Conservation (phyloP, 768 basidiomycete genomes). For the Cystofilobasidium capitatum region DNA sequence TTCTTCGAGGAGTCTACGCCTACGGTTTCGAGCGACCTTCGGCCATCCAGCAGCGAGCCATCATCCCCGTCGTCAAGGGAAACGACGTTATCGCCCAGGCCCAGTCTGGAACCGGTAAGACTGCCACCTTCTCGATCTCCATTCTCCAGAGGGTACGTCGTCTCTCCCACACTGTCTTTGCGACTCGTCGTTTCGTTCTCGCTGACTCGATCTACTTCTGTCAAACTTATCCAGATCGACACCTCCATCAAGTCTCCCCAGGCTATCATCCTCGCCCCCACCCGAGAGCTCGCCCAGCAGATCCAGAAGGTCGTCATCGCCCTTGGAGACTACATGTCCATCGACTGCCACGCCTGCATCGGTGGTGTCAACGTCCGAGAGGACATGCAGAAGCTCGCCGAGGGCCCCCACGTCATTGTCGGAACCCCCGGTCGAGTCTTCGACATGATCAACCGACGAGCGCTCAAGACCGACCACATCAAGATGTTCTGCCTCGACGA, state of each 20-base stretch:
- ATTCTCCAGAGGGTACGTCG: conserved; percentile 61
- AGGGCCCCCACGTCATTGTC: conserved; percentile 93
- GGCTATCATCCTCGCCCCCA: conserved; percentile 90
- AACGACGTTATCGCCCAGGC: conserved; percentile 94
- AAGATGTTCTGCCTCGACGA: conserved; percentile 50
- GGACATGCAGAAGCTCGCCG: conserved; percentile 92
- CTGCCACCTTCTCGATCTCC: conserved; percentile 95
- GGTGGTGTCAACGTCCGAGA: conserved; percentile 95
- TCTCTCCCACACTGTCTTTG: not conserved
- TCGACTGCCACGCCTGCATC: conserved; percentile 96
- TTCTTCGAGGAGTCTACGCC: conserved; percentile 41
- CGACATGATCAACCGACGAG: conserved; percentile 89
- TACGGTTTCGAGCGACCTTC: conserved; percentile 86
- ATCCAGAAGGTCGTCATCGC: conserved; percentile 95
- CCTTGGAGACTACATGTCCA: conserved; percentile 97
- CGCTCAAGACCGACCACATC: conserved; percentile 88
- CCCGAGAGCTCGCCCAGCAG: conserved; percentile 97
- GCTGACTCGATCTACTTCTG: not conserved
- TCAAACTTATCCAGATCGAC: conserved; percentile 56
- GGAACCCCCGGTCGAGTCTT: conserved; percentile 97
- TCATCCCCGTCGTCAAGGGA: conserved; percentile 71
- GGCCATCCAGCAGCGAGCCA: conserved; percentile 96
- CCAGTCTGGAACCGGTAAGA: conserved; percentile 99
- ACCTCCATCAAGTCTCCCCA: conserved; percentile 88
- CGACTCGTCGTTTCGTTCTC: not conserved